These are phyloP conservation scores for Termitomyces sp. DNA, from an alignment of 768 basidiomycete species.

Conservation along the genomic window DNA sequence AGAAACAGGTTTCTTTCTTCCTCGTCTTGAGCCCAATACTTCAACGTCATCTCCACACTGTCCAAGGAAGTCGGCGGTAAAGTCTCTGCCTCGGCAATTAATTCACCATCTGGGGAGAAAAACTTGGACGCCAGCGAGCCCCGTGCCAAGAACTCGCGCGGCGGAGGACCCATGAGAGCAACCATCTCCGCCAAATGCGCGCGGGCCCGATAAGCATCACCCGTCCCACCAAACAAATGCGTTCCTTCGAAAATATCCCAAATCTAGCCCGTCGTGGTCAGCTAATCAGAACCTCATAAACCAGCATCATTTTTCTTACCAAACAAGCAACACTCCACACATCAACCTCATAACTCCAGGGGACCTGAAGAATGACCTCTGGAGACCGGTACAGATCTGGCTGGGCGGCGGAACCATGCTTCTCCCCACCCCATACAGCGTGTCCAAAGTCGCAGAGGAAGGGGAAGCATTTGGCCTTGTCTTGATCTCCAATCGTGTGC, in stretches of 20 bases:
- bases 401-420: constrained; percentile 13
- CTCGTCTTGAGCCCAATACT: not conserved
- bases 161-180: not conserved
- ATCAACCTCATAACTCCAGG: constrained; percentile 21
- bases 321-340: constrained; percentile 24
- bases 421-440: constrained; percentile 7
- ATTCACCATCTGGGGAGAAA: not conserved
- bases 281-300: not conserved
- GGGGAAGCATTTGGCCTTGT: constrained; percentile 3
- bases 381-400: constrained; percentile 22
- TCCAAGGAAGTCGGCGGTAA: not conserved
- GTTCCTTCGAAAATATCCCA: constrained; percentile 5
- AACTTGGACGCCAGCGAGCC: not conserved
- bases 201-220: not conserved
- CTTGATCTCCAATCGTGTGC: not conserved
- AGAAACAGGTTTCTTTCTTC: constrained; percentile 2
- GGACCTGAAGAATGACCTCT: constrained; percentile 20
- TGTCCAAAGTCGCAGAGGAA: constrained; percentile 19
- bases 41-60: not conserved
- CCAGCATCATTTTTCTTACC: constrained; percentile 10
- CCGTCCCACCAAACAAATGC: not conserved
- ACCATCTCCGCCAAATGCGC: constrained; percentile 2
- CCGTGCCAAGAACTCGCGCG: not conserved
- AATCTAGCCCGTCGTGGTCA: not conserved
- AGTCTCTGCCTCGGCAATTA: not conserved